Conservation (phyloP, 2,329 filamentous ascomycete genomes). For the Phyllosticta capitalensis region DNA sequence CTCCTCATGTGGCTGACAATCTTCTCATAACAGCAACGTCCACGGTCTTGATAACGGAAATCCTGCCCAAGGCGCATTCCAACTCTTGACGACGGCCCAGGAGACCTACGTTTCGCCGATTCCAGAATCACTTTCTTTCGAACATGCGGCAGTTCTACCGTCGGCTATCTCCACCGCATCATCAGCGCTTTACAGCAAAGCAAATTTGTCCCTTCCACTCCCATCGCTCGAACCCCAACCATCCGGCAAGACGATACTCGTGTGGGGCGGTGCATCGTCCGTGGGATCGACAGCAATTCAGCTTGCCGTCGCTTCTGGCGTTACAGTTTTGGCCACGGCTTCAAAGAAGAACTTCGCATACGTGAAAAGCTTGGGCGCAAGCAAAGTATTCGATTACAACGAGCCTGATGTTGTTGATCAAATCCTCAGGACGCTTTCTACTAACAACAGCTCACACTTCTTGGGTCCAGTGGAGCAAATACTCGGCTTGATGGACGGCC, state of each 20-base stretch:
- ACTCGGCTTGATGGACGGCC: neutral
- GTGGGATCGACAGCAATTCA: constrained; percentile 41
- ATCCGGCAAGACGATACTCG: constrained; percentile 25
- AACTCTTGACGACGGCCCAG: constrained; percentile 17
- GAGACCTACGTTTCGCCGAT: constrained; percentile 4
- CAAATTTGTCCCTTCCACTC: neutral
- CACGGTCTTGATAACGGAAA: constrained; percentile 17
- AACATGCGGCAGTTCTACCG: constrained; percentile 7
- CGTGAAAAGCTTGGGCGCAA: constrained; percentile 32
- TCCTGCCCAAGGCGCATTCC: constrained; percentile 21
- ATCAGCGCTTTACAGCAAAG: constrained; percentile 3
- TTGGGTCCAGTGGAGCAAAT: neutral
- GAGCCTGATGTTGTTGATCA: constrained; percentile 6
- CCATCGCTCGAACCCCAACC: constrained; percentile 8
- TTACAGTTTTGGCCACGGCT: constrained; percentile 36
- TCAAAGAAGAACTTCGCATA: constrained; percentile 37
- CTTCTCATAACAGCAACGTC: neutral
- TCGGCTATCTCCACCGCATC: constrained; percentile 10
- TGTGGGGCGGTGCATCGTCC: constrained; percentile 45
- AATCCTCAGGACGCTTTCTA: constrained; percentile 4
- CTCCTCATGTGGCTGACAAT: neutral
- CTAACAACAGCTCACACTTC: neutral
- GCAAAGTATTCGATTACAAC: neutral
- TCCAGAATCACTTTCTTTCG: constrained; percentile 6
- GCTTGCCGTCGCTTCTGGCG: constrained; percentile 35